These are phyloP conservation scores for Asclepias syriaca DNA, from an alignment of 257 asterid genomes.

Conservation along the genomic window DNA sequence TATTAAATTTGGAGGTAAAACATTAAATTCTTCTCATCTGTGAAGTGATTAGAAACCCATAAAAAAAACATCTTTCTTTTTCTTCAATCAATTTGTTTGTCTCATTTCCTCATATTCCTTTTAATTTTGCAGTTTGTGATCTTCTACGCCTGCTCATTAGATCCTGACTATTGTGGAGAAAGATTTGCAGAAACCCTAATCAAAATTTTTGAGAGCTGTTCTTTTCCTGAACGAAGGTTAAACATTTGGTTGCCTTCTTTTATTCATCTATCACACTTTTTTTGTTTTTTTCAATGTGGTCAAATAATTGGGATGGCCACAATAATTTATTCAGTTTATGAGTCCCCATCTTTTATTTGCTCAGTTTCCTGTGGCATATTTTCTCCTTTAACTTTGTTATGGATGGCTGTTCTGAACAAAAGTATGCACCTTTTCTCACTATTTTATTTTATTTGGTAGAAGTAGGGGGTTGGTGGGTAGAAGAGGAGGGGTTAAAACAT, in stretches of 20 bases:
- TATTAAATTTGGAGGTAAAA: too few relatives aligned
- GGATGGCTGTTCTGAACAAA: background rate
- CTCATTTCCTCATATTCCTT: background rate
- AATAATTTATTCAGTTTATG: background rate
- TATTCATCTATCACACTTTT: background rate
- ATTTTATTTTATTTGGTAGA: background rate
- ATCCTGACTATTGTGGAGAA: slow-evolving; percentile 76
- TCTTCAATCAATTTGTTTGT: background rate
- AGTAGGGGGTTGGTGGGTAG: background rate
- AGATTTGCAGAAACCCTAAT: slow-evolving; percentile 47
- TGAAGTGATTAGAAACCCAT: too few relatives aligned
- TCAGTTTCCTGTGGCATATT: background rate
- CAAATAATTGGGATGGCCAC: background rate
- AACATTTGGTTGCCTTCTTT: background rate
- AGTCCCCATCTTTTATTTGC: background rate
- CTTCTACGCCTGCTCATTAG: slow-evolving; percentile 94
- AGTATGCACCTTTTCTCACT: too few relatives aligned
- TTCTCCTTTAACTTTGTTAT: background rate
- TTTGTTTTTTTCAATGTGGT: background rate
- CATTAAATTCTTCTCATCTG: too few relatives aligned
- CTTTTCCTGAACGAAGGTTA: slow-evolving; percentile 66
- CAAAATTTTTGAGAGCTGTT: slow-evolving; percentile 44
- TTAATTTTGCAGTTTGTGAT: slow-evolving; percentile 66
- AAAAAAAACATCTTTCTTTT: background rate
- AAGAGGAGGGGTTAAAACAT: too few relatives aligned